Conservation (phyloP, 1,284 basidiomycete species). For the Apiotrichum veenhuisii region DNA sequence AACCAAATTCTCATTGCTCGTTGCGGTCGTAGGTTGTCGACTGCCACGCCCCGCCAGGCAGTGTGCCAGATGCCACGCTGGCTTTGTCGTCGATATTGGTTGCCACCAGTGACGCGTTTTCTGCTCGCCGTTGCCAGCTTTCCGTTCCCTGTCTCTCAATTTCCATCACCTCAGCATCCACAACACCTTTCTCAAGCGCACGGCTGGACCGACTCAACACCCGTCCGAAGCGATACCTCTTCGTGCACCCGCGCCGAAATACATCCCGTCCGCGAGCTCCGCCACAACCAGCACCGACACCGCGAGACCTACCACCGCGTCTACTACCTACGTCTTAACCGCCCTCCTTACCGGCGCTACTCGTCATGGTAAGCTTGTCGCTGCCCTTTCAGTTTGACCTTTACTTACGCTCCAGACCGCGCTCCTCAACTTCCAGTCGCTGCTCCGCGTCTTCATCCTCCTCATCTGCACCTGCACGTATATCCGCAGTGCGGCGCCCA, state of each 20-base stretch:
- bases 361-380: slow-evolving; percentile 1
- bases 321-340: background rate
- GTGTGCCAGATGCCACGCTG: background rate
- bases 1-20: slow-evolving; percentile 3
- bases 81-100: background rate
- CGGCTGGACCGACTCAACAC: no score
- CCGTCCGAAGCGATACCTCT: background rate
- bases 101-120: background rate
- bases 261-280: no score
- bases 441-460: slow-evolving; percentile 87
- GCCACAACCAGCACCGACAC: no score
- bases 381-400: no score
- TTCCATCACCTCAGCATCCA: no score
- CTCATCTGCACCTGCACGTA: slow-evolving; percentile 98
- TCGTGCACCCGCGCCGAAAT: no score
- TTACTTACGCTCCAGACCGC: slow-evolving; percentile 67
- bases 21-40: no score
- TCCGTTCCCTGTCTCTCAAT: background rate
- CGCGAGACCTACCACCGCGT: no score
- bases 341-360: background rate
- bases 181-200: no score
- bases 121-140: background rate
- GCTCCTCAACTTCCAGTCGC: slow-evolving; percentile 94
- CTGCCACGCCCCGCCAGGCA: no score
- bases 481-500: slow-evolving; percentile 80